phyloP scores from a whole-genome alignment of 2,329 filamentous ascomycete genomes.

The Arthroderma sp. region DNA sequence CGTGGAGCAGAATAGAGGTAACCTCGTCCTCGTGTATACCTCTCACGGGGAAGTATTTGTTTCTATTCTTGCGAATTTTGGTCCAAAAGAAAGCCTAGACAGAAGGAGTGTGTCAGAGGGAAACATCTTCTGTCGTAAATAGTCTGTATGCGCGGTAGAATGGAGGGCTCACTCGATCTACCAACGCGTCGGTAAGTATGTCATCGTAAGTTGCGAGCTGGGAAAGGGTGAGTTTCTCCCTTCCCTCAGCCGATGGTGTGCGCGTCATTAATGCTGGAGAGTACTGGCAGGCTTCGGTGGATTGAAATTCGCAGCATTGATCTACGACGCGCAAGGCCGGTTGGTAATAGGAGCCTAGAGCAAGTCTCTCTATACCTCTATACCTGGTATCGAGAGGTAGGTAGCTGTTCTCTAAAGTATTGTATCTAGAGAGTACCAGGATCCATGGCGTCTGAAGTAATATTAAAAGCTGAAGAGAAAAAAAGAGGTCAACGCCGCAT shows the following conservation, averaged over 20 bases:
- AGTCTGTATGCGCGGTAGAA: background rate
- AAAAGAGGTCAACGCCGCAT: too few species aligned
- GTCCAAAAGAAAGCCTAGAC: slow-evolving; percentile 57
- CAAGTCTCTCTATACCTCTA: too few species aligned
- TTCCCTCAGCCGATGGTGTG: slow-evolving; percentile 24
- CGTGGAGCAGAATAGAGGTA: slow-evolving; percentile 44
- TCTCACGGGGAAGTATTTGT: slow-evolving; percentile 71
- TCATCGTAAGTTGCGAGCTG: slow-evolving; percentile 92
- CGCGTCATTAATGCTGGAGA: slow-evolving; percentile 6
- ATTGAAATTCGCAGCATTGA: too few species aligned
- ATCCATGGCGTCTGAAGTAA: too few species aligned
- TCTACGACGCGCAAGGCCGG: too few species aligned
- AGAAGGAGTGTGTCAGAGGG: slow-evolving; percentile 5
- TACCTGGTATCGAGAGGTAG: too few species aligned
- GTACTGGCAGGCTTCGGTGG: too few species aligned
- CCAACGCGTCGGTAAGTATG: slow-evolving; percentile 82
- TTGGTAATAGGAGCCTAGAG: too few species aligned
- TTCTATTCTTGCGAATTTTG: slow-evolving; percentile 83
- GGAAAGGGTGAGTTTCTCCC: slow-evolving; percentile 66
- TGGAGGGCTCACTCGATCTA: slow-evolving; percentile 66
- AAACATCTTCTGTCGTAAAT: background rate
- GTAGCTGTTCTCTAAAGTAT: too few species aligned
- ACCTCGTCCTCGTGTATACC: slow-evolving; percentile 57
- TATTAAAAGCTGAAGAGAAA: too few species aligned
- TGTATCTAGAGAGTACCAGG: too few species aligned